Percentiles rank a stretch among this genome's conserved stretches.
phyloP scores from a whole-genome alignment of 345 rosid species.

The Salix koriyanagi region DNA sequence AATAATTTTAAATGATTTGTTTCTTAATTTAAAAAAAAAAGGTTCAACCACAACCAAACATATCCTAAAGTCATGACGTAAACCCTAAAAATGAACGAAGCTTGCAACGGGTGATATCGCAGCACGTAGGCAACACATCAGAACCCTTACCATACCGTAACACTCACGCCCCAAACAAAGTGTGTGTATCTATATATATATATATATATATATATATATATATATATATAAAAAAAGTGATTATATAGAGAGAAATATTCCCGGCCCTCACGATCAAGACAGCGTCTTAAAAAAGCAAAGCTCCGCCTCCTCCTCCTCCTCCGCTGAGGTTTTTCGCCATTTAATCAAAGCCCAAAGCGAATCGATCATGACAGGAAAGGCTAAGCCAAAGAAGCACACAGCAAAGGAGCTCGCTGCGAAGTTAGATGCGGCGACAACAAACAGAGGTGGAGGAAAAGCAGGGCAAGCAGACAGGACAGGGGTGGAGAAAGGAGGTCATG shows the following conservation, averaged over 20 bases:
- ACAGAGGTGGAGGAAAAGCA: slow-evolving; percentile 92
- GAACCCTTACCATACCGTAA: not conserved
- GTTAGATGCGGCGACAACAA: slow-evolving; percentile 83
- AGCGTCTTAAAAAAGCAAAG: not conserved
- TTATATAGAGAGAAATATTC: too few relatives aligned
- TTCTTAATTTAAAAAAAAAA: too few relatives aligned
- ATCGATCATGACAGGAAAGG: slow-evolving; percentile 72
- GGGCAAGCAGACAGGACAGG: slow-evolving; percentile 70
- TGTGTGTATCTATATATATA: not conserved
- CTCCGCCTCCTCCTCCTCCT: not conserved
- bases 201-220: not conserved
- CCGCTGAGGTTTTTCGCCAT: not conserved
- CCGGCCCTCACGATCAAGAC: not conserved
- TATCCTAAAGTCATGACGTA: too few relatives aligned
- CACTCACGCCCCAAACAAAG: not conserved
- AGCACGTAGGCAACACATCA: not conserved
- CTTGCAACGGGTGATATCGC: not conserved
- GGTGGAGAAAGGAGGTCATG: slow-evolving; percentile 80
- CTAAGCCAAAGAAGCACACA: slow-evolving; percentile 99
- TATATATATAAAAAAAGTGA: too few relatives aligned
- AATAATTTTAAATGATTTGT: too few relatives aligned
- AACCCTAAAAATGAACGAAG: not conserved
- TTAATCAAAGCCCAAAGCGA: not conserved
- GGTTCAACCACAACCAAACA: too few relatives aligned
- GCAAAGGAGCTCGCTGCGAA: slow-evolving; percentile 89